Percentiles rank a stretch among this genome's conserved stretches.
phyloP scores from a whole-genome alignment of 2,329 filamentous ascomycete species.

The Xylariaceae sp. region DNA sequence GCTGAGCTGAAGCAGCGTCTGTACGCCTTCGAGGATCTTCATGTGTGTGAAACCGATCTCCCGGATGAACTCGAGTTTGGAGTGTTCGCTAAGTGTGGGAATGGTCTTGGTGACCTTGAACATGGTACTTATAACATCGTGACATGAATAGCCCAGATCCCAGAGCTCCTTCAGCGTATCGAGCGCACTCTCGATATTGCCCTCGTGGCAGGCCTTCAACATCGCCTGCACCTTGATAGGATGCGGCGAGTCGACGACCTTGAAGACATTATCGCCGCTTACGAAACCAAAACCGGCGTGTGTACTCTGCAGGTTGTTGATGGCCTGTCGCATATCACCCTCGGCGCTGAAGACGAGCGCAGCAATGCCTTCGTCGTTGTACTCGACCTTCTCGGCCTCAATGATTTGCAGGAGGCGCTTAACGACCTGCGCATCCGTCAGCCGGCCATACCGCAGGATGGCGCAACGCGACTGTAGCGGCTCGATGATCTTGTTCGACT shows the following conservation, averaged over 20 bases:
- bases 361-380: slow-evolving; percentile 87
- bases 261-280: slow-evolving; percentile 97
- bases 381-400: slow-evolving; percentile 83
- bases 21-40: slow-evolving; percentile 96
- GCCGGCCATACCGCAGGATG: slow-evolving; percentile 85
- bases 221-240: slow-evolving; percentile 98
- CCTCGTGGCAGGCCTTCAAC: slow-evolving; percentile 94
- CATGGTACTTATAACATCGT: slow-evolving; percentile 99
- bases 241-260: slow-evolving; percentile 93
- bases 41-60: slow-evolving; percentile 99
- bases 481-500: slow-evolving; percentile 99
- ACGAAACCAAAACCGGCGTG: slow-evolving; percentile 92
- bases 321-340: slow-evolving; percentile 97
- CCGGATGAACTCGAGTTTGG: slow-evolving; percentile 95
- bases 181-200: slow-evolving; percentile 80
- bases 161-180: slow-evolving; percentile 86
- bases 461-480: slow-evolving; percentile 96
- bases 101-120: slow-evolving; percentile 97
- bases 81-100: slow-evolving; percentile 83
- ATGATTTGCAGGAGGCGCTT: slow-evolving; percentile 88
- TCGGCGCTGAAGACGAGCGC: slow-evolving; percentile 97
- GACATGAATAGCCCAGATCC: slow-evolving; percentile 93
- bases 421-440: slow-evolving; percentile 90
- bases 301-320: slow-evolving; percentile 96
- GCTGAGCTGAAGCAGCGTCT: slow-evolving; percentile 88